phyloP scores from a whole-genome alignment of 2,329 filamentous ascomycete species.

The Pyrenochaeta sp. region DNA sequence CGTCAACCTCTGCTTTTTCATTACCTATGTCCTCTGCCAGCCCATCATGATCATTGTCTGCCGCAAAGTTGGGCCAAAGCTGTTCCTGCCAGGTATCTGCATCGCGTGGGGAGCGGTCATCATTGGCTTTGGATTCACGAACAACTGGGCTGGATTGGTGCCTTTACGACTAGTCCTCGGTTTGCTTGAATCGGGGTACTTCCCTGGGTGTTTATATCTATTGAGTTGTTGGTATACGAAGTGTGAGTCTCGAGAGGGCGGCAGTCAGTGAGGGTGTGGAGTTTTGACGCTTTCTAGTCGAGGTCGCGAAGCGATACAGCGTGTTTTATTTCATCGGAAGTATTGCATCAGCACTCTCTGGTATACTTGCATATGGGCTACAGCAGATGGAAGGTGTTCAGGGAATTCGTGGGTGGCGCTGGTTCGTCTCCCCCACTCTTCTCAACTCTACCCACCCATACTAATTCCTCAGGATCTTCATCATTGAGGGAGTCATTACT shows the following conservation, averaged over 20 bases:
- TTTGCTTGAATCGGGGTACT: constrained; percentile 28
- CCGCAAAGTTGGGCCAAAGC: constrained; percentile 27
- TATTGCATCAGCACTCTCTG: constrained; percentile 30
- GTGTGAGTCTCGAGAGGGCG: constrained; percentile 16
- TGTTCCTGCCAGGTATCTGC: constrained; percentile 30
- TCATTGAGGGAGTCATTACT: constrained; percentile 33
- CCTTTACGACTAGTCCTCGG: constrained; percentile 27
- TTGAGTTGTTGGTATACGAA: constrained; percentile 35
- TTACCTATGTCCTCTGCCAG: constrained; percentile 33
- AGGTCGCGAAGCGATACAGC: constrained; percentile 30
- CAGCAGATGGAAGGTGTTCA: constrained; percentile 32
- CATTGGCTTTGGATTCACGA: constrained; percentile 32
- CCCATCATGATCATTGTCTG: constrained; percentile 30
- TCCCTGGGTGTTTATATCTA: constrained; percentile 29
- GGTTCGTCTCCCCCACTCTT: constrained; percentile 1
- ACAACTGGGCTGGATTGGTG: constrained; percentile 28
- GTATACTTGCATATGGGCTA: constrained; percentile 30
- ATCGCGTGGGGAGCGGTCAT: constrained; percentile 31
- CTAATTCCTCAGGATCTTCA: constrained; percentile 27
- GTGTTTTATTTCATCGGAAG: constrained; percentile 35
- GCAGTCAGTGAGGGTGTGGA: background rate
- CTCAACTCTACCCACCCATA: background rate
- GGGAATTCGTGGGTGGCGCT: constrained; percentile 30
- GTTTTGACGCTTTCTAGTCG: constrained; percentile 16
- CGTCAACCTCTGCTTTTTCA: constrained; percentile 36